Conservation (phyloP, 2,329 filamentous ascomycete genomes). For the Aspergillus sp. region DNA sequence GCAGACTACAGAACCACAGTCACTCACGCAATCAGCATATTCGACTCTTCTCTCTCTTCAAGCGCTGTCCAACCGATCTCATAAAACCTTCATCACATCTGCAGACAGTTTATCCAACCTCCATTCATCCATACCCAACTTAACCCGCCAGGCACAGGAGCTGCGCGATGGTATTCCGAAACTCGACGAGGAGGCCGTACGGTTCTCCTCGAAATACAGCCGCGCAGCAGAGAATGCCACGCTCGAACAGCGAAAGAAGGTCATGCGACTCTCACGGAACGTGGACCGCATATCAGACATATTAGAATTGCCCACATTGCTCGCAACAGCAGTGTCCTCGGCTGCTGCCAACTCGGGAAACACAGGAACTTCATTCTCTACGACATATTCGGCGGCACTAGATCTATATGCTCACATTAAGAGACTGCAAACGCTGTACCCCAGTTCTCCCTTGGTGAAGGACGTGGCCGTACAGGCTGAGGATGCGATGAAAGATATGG, state of each 20-base stretch:
- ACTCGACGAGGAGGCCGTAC: constrained; percentile 74
- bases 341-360: constrained; percentile 38
- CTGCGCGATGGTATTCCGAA: constrained; percentile 72
- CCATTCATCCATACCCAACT: constrained; percentile 65
- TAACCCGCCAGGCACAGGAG: constrained; percentile 65
- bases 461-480: constrained; percentile 77
- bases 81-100: constrained; percentile 80
- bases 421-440: constrained; percentile 78
- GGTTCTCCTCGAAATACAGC: constrained; percentile 81
- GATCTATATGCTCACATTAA: constrained; percentile 94
- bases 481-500: constrained; percentile 83
- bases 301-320: constrained; percentile 80
- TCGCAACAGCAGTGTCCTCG: constrained; percentile 68
- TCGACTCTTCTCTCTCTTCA: constrained; percentile 81
- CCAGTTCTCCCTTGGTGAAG: constrained; percentile 70
- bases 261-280: constrained; percentile 79
- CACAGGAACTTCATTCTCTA: constrained; percentile 50
- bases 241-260: constrained; percentile 72
- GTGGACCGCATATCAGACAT: constrained; percentile 87
- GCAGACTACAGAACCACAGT: constrained; percentile 71
- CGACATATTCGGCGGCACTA: constrained; percentile 83
- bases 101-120: constrained; percentile 75
- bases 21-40: constrained; percentile 77
- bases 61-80: constrained; percentile 82
- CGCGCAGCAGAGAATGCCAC: constrained; percentile 68